Percentiles rank a stretch among this genome's conserved stretches.
phyloP scores from a whole-genome alignment of 2,329 filamentous ascomycete species.

The Didymella exigua region DNA sequence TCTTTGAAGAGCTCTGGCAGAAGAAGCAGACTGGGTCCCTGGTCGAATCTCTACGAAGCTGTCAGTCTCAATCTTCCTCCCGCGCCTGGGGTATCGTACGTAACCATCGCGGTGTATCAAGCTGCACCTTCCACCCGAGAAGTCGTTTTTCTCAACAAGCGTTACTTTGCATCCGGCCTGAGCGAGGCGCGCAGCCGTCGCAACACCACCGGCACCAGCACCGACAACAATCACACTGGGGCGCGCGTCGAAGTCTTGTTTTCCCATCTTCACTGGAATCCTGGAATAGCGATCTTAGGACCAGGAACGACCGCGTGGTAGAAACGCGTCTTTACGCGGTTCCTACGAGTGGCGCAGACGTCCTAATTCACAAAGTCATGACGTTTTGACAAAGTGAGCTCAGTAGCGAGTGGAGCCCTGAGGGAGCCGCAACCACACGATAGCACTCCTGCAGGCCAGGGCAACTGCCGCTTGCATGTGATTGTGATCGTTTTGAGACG shows the following conservation, averaged over 20 bases:
- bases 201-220: slow-evolving; percentile 73
- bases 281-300: slow-evolving; percentile 10
- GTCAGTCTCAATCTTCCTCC: slow-evolving; percentile 5
- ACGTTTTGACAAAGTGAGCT: slow-evolving; percentile 15
- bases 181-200: slow-evolving; percentile 73
- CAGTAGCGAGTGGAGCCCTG: slow-evolving; percentile 14
- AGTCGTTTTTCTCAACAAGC: slow-evolving; percentile 77
- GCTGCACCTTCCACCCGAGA: slow-evolving; percentile 74
- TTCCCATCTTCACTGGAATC: slow-evolving; percentile 13
- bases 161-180: slow-evolving; percentile 74
- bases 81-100: slow-evolving; percentile 41
- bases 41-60: slow-evolving; percentile 66
- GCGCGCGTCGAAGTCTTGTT: slow-evolving; percentile 18
- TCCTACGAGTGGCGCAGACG: slow-evolving; percentile 12
- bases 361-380: slow-evolving; percentile 20
- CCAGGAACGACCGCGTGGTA: slow-evolving; percentile 13
- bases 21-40: slow-evolving; percentile 75
- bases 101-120: slow-evolving; percentile 66
- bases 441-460: slow-evolving; percentile 2
- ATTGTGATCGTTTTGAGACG: not conserved
- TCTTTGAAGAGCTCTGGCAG: slow-evolving; percentile 73
- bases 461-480: slow-evolving; percentile 13
- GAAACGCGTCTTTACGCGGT: slow-evolving; percentile 16
- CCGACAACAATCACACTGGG: slow-evolving; percentile 54
- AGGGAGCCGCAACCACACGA: slow-evolving; percentile 11